phyloP scores from a whole-genome alignment of 2,329 filamentous ascomycete species.

The Cytospora piceae region DNA sequence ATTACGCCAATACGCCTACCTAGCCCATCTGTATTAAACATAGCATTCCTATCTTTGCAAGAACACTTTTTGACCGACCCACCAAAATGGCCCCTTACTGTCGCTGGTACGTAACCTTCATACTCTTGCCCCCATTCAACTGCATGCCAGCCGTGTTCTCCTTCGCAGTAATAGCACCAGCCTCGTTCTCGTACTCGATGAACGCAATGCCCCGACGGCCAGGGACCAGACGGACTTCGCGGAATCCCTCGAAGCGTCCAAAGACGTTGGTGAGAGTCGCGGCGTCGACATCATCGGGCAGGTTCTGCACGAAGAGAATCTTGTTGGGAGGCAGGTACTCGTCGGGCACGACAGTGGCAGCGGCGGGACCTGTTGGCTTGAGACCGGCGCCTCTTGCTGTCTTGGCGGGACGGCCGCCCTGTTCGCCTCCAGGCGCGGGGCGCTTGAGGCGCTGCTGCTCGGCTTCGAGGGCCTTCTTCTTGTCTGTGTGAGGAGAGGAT shows the following conservation, averaged over 20 bases:
- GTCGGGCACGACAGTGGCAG: slow-evolving; percentile 82
- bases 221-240: slow-evolving; percentile 87
- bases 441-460: slow-evolving; percentile 78
- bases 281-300: slow-evolving; percentile 84
- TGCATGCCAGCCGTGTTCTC: slow-evolving; percentile 88
- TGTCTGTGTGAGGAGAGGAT: slow-evolving; percentile 47
- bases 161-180: slow-evolving; percentile 89
- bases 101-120: slow-evolving; percentile 96
- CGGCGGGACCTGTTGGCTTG: slow-evolving; percentile 72
- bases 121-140: slow-evolving; percentile 74
- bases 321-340: slow-evolving; percentile 98
- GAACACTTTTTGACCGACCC: neutral
- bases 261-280: slow-evolving; percentile 82
- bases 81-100: slow-evolving; percentile 56
- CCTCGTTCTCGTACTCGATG: slow-evolving; percentile 91
- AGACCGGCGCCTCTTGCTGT: slow-evolving; percentile 72
- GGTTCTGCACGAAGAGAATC: slow-evolving; percentile 89
- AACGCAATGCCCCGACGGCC: slow-evolving; percentile 89
- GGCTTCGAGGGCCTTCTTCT: slow-evolving; percentile 81
- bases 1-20: slow-evolving; percentile 21
- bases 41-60: neutral
- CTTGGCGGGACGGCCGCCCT: slow-evolving; percentile 66
- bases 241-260: slow-evolving; percentile 88
- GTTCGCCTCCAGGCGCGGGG: slow-evolving; percentile 51
- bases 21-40: slow-evolving; percentile 22